phyloP scores from a whole-genome alignment of 208 protist species.

The Crithidia mellificae region DNA sequence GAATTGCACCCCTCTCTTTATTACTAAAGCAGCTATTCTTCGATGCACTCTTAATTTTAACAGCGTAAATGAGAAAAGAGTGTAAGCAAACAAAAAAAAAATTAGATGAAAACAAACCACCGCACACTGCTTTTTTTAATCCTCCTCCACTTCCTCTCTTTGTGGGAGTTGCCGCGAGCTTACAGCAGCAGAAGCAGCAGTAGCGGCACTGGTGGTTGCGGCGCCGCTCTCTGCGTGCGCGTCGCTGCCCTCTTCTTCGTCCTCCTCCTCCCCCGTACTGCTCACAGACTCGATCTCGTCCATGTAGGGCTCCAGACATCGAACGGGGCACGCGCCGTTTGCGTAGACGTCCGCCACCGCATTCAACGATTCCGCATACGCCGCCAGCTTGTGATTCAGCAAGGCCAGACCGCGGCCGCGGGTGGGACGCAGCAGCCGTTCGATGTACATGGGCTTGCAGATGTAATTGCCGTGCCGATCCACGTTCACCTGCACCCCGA shows the following conservation, averaged over 20 bases:
- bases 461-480: constrained; percentile 80
- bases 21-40: too few relatives aligned
- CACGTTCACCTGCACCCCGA: constrained; percentile 80
- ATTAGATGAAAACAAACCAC: too few relatives aligned
- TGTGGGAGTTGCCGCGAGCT: neutral
- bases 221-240: too few relatives aligned
- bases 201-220: too few relatives aligned
- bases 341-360: constrained; percentile 50
- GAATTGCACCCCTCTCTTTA: too few relatives aligned
- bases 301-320: constrained; percentile 44
- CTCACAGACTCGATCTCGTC: constrained; percentile 25
- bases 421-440: constrained; percentile 66
- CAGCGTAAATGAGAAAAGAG: too few relatives aligned
- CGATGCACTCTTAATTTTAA: too few relatives aligned
- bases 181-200: too few relatives aligned
- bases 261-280: constrained; percentile 13
- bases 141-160: constrained; percentile 12
- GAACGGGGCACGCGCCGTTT: constrained; percentile 32
- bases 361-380: constrained; percentile 73
- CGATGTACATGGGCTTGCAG: constrained; percentile 82
- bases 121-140: neutral
- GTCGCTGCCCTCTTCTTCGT: neutral
- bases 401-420: constrained; percentile 46
- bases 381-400: constrained; percentile 52
- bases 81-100: too few relatives aligned